These are phyloP conservation scores for Aspergillus awamori DNA, from an alignment of 2,329 filamentous ascomycete genomes.

Conservation along the genomic window DNA sequence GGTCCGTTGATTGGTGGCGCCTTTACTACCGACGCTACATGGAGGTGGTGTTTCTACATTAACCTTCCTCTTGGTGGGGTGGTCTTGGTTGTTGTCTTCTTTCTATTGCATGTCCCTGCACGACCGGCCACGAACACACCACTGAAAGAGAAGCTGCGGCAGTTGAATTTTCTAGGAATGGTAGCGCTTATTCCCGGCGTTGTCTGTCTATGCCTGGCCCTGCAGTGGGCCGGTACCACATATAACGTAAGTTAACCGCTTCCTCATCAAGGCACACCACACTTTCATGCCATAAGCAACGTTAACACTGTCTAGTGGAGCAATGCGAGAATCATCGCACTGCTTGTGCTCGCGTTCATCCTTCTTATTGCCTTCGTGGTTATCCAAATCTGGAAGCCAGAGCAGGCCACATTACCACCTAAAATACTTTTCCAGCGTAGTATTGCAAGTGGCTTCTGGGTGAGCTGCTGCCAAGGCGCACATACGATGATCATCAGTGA, in stretches of 20 bases:
- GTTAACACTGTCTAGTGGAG: conserved; percentile 3
- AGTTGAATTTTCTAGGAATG: conserved; percentile 10
- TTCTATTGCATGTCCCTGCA: background rate
- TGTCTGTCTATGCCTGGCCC: conserved; percentile 18
- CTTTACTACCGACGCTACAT: conserved; percentile 15
- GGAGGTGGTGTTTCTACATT: conserved; percentile 24
- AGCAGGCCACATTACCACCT: conserved; percentile 55
- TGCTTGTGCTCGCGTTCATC: conserved; percentile 10
- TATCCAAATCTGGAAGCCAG: conserved; percentile 45
- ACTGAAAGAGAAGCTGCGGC: background rate
- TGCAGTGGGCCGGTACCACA: conserved; percentile 19
- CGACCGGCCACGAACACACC: background rate
- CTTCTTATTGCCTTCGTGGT: conserved; percentile 7
- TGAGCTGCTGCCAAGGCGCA: conserved; percentile 31
- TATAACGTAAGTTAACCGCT: conserved; percentile 5
- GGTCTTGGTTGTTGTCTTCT: conserved; percentile 1
- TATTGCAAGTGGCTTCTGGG: conserved; percentile 38
- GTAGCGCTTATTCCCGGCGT: conserved; percentile 8
- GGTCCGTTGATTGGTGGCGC: conserved; percentile 15
- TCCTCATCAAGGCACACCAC: no score
- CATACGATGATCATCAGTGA: conserved; percentile 1
- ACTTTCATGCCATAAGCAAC: no score
- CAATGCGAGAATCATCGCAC: conserved; percentile 12
- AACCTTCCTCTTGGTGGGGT: conserved; percentile 18
- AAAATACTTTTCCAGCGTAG: conserved; percentile 53